These are phyloP conservation scores for Daldinia childiae DNA, from an alignment of 495 filamentous ascomycete species.

Conservation along the genomic window DNA sequence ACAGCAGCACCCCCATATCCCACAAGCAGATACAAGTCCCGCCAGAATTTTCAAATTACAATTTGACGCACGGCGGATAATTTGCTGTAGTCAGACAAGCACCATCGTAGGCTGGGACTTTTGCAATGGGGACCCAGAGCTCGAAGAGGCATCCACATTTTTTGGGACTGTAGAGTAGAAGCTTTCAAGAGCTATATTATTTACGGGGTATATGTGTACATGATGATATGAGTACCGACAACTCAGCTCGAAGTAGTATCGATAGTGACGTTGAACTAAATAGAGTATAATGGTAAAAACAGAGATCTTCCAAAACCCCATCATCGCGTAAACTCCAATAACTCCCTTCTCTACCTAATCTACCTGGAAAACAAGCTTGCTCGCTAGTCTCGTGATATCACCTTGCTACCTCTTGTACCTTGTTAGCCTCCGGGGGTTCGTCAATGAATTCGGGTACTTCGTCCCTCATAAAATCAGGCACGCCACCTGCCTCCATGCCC, in stretches of 20 bases:
- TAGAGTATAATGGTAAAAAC: constrained; percentile 30
- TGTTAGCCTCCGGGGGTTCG: constrained; percentile 71
- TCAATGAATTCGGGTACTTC: constrained; percentile 92
- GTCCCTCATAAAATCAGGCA: constrained; percentile 90
- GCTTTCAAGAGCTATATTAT: neutral
- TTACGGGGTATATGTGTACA: constrained; percentile 1
- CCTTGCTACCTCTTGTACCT: constrained; percentile 84
- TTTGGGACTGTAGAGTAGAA: constrained; percentile 67
- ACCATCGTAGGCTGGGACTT: constrained; percentile 98
- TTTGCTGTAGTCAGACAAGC: constrained; percentile 90
- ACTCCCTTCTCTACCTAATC: constrained; percentile 17
- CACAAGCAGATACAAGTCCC: constrained; percentile 57
- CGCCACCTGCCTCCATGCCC: constrained; percentile 65
- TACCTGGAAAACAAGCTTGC: neutral
- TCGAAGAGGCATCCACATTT: constrained; percentile 82
- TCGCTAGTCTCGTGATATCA: constrained; percentile 41
- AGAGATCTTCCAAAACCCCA: constrained; percentile 4
- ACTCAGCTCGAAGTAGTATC: neutral
- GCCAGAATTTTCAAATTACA: constrained; percentile 96
- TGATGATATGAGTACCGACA: neutral
- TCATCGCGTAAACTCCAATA: constrained; percentile 26
- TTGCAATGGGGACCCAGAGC: constrained; percentile 84
- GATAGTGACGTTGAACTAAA: constrained; percentile 2
- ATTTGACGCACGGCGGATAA: constrained; percentile 92
- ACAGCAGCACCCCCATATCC: constrained; percentile 45